phyloP scores from a whole-genome alignment of 2,329 filamentous ascomycete genomes.

The Furcasterigmium furcatum region DNA sequence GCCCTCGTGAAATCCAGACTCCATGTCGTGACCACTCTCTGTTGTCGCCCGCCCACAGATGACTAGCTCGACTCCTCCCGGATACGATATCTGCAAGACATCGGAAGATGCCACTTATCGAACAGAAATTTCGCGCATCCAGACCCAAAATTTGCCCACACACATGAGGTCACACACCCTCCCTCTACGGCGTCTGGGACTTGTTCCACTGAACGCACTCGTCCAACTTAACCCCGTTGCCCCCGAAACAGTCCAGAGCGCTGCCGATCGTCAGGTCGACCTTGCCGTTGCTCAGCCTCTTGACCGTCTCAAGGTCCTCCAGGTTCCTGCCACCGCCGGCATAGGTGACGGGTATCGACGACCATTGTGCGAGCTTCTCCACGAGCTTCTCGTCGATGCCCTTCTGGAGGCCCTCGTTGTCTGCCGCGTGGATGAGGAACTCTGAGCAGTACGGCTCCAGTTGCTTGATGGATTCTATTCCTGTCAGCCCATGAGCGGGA shows the following conservation, averaged over 20 bases:
- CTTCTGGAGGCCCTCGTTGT: constrained; percentile 90
- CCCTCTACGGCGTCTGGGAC: constrained; percentile 26
- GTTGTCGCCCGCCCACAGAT: too few species aligned
- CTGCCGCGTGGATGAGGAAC: constrained; percentile 94
- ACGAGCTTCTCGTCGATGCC: constrained; percentile 90
- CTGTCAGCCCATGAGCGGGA: constrained; percentile 8
- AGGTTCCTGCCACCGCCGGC: constrained; percentile 87
- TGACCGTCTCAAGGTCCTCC: constrained; percentile 79
- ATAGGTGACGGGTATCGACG: constrained; percentile 90
- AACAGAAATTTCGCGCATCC: not conserved
- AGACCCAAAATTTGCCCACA: too few species aligned
- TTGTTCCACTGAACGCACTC: constrained; percentile 89
- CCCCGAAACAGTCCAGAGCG: constrained; percentile 93
- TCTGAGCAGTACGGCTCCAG: constrained; percentile 93
- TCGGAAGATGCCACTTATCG: not conserved
- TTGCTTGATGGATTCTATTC: constrained; percentile 69
- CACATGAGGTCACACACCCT: not conserved
- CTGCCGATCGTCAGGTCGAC: constrained; percentile 96
- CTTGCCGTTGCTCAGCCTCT: constrained; percentile 71
- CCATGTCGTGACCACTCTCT: too few species aligned
- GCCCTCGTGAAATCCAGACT: too few species aligned
- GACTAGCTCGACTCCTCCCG: not conserved
- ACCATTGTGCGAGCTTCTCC: constrained; percentile 74
- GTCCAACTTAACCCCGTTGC: constrained; percentile 78
- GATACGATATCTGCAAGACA: not conserved